A percentile compares a stretch with the other conserved stretches of the same genome.
These are phyloP conservation scores for Umbelopsis vinacea DNA, from an alignment of 192 early-diverging fungal species.

Conservation along the genomic window DNA sequence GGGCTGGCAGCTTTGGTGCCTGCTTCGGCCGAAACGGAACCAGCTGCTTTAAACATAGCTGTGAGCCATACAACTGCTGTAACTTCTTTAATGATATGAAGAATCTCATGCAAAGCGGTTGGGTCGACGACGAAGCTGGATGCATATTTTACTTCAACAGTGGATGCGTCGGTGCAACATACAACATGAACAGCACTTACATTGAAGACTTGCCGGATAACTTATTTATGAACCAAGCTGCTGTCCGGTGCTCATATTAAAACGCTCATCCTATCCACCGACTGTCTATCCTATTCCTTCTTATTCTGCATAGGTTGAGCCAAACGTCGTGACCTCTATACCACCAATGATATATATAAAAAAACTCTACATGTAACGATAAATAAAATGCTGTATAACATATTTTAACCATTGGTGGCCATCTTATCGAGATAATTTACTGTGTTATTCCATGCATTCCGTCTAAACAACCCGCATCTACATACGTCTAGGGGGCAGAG, in stretches of 20 bases:
- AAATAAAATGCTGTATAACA: too few relatives aligned
- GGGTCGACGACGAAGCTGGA: slow-evolving; percentile 14
- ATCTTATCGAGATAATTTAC: too few relatives aligned
- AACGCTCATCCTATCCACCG: not conserved
- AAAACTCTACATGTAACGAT: too few relatives aligned
- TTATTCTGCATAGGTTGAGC: too few relatives aligned
- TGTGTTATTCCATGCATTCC: too few relatives aligned
- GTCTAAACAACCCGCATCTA: too few relatives aligned
- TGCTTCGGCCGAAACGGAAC: slow-evolving; percentile 13
- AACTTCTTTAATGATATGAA: slow-evolving; percentile 20
- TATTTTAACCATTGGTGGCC: too few relatives aligned
- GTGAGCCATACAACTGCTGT: slow-evolving; percentile 7
- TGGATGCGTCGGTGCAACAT: slow-evolving; percentile 1
- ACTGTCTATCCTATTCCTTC: too few relatives aligned
- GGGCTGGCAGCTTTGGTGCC: slow-evolving; percentile 1
- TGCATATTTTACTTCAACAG: slow-evolving; percentile 16
- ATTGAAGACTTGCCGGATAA: not conserved
- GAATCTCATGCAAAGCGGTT: slow-evolving; percentile 9
- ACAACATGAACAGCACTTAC: slow-evolving; percentile 16
- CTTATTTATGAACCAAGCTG: slow-evolving; percentile 9
- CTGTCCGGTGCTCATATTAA: slow-evolving; percentile 4
- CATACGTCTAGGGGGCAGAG: too few relatives aligned
- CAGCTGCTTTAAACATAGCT: slow-evolving; percentile 7
- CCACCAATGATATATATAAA: too few relatives aligned
- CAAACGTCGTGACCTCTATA: too few relatives aligned